A percentile compares a stretch with the other conserved stretches of the same genome.
phyloP scores from a whole-genome alignment of 805 yeast species.

The Nakazawaea wickerhamii region DNA sequence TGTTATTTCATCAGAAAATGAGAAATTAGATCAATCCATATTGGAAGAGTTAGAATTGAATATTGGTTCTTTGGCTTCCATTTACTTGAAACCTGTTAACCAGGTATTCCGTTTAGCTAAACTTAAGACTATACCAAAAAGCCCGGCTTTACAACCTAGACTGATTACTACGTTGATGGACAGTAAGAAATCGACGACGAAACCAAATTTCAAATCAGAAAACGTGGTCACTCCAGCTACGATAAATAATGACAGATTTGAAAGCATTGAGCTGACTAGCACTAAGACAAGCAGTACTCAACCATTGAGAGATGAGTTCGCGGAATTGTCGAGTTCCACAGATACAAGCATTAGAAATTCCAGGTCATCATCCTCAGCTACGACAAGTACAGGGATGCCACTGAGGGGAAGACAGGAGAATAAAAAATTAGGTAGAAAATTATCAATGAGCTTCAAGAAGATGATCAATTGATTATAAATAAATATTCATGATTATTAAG shows the following conservation, averaged over 20 bases:
- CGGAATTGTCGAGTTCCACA: neutral
- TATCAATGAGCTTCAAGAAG: conserved; percentile 13
- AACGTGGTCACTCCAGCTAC: neutral
- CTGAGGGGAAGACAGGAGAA: neutral
- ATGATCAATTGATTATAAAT: conserved; percentile 1
- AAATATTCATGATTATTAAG: too few species aligned
- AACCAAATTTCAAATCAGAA: conserved; percentile 1
- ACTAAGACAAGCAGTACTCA: neutral
- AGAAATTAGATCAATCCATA: conserved; percentile 60
- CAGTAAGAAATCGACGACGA: neutral
- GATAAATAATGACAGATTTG: neutral
- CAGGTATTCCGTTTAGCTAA: conserved; percentile 69
- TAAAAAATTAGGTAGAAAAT: conserved; percentile 9
- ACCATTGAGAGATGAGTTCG: conserved; percentile 4
- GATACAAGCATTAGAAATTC: neutral
- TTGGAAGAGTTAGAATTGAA: conserved; percentile 79
- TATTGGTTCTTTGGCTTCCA: conserved; percentile 77
- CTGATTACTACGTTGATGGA: neutral
- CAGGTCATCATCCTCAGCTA: neutral
- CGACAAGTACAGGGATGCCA: neutral
- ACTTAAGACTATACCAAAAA: conserved; percentile 40
- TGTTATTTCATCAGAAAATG: conserved; percentile 57
- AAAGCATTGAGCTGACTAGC: neutral
- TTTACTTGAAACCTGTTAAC: conserved; percentile 79
- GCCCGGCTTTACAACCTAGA: conserved; percentile 39